A percentile compares a stretch with the other conserved stretches of the same genome.
Evolutionary conservation across 345 rosid genomes (phyloP).

Genomic region (Orychophragmus violaceus): DNA sequence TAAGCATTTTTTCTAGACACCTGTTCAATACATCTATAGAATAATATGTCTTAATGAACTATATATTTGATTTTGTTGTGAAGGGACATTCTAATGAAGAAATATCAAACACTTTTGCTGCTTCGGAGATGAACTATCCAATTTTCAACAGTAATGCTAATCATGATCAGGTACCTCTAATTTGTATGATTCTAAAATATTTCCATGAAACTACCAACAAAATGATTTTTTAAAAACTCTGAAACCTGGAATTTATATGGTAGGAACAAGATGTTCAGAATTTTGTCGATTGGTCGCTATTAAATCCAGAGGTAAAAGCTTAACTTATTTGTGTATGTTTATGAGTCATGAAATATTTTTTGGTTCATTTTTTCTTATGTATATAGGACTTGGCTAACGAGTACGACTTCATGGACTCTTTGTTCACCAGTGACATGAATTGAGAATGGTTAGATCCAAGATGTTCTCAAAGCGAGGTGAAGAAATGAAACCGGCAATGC

Average conservation of each 20-base stretch:
- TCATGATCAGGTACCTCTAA: constrained; percentile 18
- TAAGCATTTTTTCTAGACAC: background rate
- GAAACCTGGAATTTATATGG: background rate
- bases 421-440: constrained; percentile 15
- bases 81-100: constrained; percentile 18
- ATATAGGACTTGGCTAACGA: constrained; percentile 16
- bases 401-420: constrained; percentile 10
- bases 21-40: background rate
- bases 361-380: background rate
- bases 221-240: background rate
- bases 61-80: background rate
- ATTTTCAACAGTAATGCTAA: background rate
- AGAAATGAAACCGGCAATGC: background rate
- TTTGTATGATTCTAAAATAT: background rate
- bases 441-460: constrained; percentile 11
- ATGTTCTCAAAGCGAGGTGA: constrained; percentile 1
- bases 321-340: background rate
- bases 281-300: constrained; percentile 6
- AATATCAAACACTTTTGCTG: constrained; percentile 11
- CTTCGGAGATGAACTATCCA: background rate
- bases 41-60: background rate
- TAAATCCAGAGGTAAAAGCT: constrained; percentile 13
- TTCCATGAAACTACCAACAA: background rate
- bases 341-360: background rate
- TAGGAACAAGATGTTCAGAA: constrained; percentile 19